Conservation (phyloP, 108 stramenopile species). For the Skeletonema potamos region DNA sequence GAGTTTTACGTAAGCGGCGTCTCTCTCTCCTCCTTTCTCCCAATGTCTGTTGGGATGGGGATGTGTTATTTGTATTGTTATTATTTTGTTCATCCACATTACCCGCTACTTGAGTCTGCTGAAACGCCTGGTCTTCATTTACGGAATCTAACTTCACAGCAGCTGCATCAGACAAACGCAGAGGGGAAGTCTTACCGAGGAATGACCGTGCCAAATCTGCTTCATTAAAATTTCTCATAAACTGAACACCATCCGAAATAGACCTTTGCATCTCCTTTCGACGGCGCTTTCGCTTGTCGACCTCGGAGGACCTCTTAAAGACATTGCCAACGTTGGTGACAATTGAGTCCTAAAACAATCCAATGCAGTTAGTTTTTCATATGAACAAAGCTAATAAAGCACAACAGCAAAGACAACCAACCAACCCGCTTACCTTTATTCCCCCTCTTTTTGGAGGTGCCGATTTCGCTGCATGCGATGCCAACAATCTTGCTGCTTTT, state of each 20-base stretch:
- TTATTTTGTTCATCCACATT: not conserved
- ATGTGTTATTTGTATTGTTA: not conserved
- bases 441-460: not conserved
- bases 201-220: not conserved
- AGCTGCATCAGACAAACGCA: conserved; percentile 23
- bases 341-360: not conserved
- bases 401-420: not conserved
- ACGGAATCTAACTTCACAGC: conserved; percentile 9
- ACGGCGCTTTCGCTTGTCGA: not conserved
- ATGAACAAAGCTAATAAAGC: not conserved
- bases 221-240: conserved; percentile 8
- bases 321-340: not conserved
- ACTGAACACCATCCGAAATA: conserved; percentile 37
- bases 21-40: not conserved
- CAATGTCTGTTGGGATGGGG: not conserved
- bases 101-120: not conserved
- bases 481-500: not conserved
- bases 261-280: conserved; percentile 23
- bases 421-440: conserved; percentile 1
- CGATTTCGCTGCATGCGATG: not conserved
- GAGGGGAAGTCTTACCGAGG: not conserved
- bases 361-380: not conserved
- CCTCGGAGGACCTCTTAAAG: not conserved
- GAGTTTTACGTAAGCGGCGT: conserved; percentile 4
- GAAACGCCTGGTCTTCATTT: conserved; percentile 1